A percentile compares a stretch with the other conserved stretches of the same genome.
Evolutionary conservation across 805 yeast species (phyloP).

Genomic region (Candida mattraensis): DNA sequence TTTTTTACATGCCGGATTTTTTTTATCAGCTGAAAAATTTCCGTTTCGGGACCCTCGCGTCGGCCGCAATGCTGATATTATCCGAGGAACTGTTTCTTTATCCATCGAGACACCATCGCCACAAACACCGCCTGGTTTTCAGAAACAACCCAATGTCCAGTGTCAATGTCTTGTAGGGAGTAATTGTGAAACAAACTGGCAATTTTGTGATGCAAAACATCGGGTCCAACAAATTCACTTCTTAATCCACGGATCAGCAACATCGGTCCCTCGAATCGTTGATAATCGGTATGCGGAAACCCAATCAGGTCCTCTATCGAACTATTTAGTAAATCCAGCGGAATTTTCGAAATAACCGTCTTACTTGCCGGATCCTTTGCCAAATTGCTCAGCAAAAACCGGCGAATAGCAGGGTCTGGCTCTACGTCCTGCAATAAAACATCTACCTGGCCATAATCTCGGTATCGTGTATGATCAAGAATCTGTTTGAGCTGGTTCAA

Average conservation of each 20-base stretch:
- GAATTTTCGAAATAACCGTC: conserved; percentile 44
- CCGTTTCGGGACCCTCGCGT: conserved; percentile 14
- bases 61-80: conserved; percentile 16
- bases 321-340: conserved; percentile 62
- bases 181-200: conserved; percentile 57
- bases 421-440: conserved; percentile 61
- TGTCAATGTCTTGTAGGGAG: conserved; percentile 64
- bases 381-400: conserved; percentile 72
- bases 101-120: conserved; percentile 53
- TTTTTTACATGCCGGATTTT: conserved; percentile 1
- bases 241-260: conserved; percentile 75
- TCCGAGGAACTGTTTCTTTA: conserved; percentile 12
- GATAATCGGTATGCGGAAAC: conserved; percentile 46
- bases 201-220: conserved; percentile 18
- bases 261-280: conserved; percentile 69
- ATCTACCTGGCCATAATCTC: conserved; percentile 50
- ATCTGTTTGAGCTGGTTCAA: conserved; percentile 15
- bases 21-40: conserved; percentile 20
- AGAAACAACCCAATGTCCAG: conserved; percentile 91
- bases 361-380: conserved; percentile 34
- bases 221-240: conserved; percentile 41
- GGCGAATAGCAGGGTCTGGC: conserved; percentile 55
- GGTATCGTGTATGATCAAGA: conserved; percentile 6
- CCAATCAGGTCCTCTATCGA: conserved; percentile 63
- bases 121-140: conserved; percentile 79